Percentiles rank a stretch among this genome's conserved stretches.
These are phyloP conservation scores for Zangia roseola DNA, from an alignment of 768 basidiomycete species.

Conservation along the genomic window DNA sequence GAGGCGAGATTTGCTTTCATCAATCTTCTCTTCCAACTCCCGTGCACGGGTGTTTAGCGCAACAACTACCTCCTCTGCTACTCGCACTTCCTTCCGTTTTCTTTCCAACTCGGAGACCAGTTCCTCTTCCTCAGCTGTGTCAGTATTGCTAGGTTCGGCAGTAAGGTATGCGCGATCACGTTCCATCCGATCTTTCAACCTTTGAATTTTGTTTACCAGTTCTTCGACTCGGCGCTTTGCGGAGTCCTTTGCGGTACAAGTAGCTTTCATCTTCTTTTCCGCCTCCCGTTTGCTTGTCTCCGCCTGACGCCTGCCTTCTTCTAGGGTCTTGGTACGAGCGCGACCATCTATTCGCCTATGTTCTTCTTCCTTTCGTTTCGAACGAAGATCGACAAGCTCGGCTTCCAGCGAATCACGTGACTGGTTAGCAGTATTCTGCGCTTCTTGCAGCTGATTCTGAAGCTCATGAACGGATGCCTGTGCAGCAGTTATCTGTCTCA, in stretches of 20 bases:
- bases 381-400: slow-evolving; percentile 72
- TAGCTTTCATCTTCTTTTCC: slow-evolving; percentile 82
- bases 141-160: slow-evolving; percentile 43
- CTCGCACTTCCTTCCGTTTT: slow-evolving; percentile 54
- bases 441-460: slow-evolving; percentile 65
- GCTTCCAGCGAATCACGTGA: slow-evolving; percentile 65
- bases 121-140: slow-evolving; percentile 46
- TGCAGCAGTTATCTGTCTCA: slow-evolving; percentile 66
- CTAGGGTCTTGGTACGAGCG: slow-evolving; percentile 77
- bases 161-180: slow-evolving; percentile 55
- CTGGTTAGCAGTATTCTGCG: slow-evolving; percentile 52
- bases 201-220: slow-evolving; percentile 60
- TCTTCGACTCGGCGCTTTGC: slow-evolving; percentile 55
- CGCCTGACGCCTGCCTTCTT: slow-evolving; percentile 82
- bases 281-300: slow-evolving; percentile 81
- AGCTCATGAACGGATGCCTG: slow-evolving; percentile 66
- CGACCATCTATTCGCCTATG: slow-evolving; percentile 73
- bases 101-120: slow-evolving; percentile 45
- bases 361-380: slow-evolving; percentile 82
- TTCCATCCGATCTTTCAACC: slow-evolving; percentile 50
- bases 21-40: slow-evolving; percentile 71
- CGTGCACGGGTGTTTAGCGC: slow-evolving; percentile 63
- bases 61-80: slow-evolving; percentile 64
- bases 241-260: slow-evolving; percentile 61
- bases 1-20: slow-evolving; percentile 60